Percentiles rank a stretch among this genome's conserved stretches.
phyloP scores from a whole-genome alignment of 2,329 filamentous ascomycete genomes.

The Diaporthe sp. region DNA sequence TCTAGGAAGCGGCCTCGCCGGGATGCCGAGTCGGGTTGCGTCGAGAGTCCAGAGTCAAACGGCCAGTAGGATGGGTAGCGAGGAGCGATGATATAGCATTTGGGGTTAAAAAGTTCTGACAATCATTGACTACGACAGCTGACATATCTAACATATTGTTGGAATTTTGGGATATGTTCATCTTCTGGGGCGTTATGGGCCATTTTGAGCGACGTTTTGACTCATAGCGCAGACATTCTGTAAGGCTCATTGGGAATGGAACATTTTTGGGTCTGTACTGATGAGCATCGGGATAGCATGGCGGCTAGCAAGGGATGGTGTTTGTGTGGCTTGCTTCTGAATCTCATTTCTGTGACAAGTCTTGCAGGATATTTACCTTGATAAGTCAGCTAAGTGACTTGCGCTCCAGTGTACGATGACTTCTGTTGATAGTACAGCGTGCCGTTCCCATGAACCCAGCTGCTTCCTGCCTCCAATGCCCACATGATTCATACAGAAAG shows the following conservation, averaged over 20 bases:
- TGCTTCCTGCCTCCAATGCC: background rate
- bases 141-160: background rate
- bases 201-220: background rate
- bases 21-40: conserved; percentile 35
- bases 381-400: background rate
- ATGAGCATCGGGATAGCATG: background rate
- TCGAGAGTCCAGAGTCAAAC: conserved; percentile 33
- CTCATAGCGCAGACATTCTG: background rate
- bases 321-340: background rate
- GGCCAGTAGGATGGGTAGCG: conserved; percentile 43
- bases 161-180: background rate
- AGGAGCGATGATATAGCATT: conserved; percentile 35
- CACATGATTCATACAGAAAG: background rate
- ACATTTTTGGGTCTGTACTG: background rate
- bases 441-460: background rate
- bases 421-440: too few relatives aligned
- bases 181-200: background rate
- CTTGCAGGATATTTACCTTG: background rate
- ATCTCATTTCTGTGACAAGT: background rate
- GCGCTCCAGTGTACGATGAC: background rate
- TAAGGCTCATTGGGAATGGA: background rate
- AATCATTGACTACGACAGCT: background rate
- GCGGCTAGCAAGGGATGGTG: background rate
- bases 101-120: conserved; percentile 4
- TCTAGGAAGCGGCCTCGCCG: conserved; percentile 44